Evolutionary conservation across 2,329 filamentous ascomycete genomes (phyloP).

Genomic region (Curvularia eragrostidis): DNA sequence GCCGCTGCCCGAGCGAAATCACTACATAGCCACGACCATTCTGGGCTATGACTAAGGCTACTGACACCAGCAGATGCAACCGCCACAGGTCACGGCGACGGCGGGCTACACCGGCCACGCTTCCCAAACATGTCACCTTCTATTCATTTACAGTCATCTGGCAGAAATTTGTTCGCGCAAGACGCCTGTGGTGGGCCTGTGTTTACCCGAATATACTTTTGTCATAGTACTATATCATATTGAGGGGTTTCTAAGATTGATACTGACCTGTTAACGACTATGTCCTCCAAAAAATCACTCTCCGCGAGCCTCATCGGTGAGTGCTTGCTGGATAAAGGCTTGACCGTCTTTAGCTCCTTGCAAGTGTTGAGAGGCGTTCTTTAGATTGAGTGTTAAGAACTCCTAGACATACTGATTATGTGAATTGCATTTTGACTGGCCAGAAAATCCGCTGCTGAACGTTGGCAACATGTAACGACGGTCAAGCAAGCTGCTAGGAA

Average conservation of each 20-base stretch:
- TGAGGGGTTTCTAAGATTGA: background rate
- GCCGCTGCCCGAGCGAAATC: conserved; percentile 54
- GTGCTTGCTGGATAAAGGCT: background rate
- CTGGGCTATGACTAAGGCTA: conserved; percentile 8
- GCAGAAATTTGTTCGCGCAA: too few species aligned
- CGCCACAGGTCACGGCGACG: conserved; percentile 17
- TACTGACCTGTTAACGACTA: background rate
- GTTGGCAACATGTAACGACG: too few species aligned
- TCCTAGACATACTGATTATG: too few species aligned
- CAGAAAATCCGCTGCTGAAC: too few species aligned
- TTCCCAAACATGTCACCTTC: background rate
- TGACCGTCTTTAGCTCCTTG: too few species aligned
- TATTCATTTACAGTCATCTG: too few species aligned
- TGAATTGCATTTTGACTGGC: background rate
- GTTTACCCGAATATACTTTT: too few species aligned
- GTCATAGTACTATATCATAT: too few species aligned
- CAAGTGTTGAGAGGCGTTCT: too few species aligned
- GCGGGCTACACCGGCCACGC: conserved; percentile 12
- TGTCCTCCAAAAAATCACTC: background rate
- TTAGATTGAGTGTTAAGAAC: too few species aligned
- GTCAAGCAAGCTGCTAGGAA: too few species aligned
- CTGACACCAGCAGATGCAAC: conserved; percentile 46
- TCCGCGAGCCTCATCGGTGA: background rate
- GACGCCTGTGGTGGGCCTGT: too few species aligned
- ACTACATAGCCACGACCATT: conserved; percentile 49